Evolutionary conservation across 2,329 filamentous ascomycete genomes (phyloP), one percentile per base, ranked within the genome.

Genomic region (Colletotrichum trifolii): DNA sequence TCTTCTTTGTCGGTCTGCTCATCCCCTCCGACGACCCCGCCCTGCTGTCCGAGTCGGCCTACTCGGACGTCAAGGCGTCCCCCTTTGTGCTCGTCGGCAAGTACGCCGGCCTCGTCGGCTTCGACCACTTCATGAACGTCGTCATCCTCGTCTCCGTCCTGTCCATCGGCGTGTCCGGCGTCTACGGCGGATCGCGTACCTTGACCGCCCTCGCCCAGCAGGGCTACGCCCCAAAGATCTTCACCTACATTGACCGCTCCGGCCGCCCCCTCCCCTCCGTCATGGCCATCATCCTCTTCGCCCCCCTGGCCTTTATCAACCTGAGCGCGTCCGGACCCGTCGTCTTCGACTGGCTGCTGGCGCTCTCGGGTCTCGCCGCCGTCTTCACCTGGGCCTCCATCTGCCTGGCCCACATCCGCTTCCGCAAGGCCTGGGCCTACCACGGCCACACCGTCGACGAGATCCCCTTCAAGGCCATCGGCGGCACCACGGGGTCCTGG

Each of bases 361-460:
- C 88, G 5, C 78, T 91, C 9, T 89, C 87, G 1, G 88, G 86
- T 60, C 81, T 91, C 1, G 84, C 85, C 8, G 83, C 86, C 15
- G 81, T 91, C 48, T 90, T 90, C 74, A 86, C 87, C 13, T 91
- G 88, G 88, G 87, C 82, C 34, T 87, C 84, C 55, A 89, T 91
- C 71, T 90, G 87, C 74, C 73, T 88, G 3, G 83, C 86, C 2
- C 88, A 91, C 71, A 89, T 91, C 69, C 87, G 88, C 13, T 91
- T 90, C 83, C 87, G 89, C 38, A 69, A 72, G 9, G 89, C 87
- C 0, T 91, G 88, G 88, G 74, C 73, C 11, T 72, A 76, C 33
- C 82, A 89, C 62, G 87, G 87, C 15, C 87, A 85, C 70, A 82
- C 79, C 1, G 73, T 89, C 2, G 86, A 90, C 10, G 87, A 89